These are phyloP conservation scores for Marasmius fiardii DNA, from an alignment of 1,284 basidiomycete species.

Conservation along the genomic window DNA sequence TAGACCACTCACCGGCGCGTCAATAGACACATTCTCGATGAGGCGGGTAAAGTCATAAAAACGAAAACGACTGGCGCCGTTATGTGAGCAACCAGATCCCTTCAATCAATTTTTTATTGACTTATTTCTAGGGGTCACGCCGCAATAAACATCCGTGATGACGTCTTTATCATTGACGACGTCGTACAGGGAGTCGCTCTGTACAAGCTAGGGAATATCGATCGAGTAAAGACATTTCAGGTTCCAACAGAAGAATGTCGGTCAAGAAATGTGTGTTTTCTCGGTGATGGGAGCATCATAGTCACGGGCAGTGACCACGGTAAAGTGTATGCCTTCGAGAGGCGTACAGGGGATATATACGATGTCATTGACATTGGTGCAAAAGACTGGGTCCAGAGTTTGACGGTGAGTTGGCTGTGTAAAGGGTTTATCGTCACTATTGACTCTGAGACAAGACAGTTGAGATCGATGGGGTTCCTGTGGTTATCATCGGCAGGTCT, in stretches of 20 bases:
- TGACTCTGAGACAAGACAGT: neutral
- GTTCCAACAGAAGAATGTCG: neutral
- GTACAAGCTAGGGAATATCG: slow-evolving; percentile 1
- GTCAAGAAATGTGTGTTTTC: slow-evolving; percentile 3
- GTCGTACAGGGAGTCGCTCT: slow-evolving; percentile 5
- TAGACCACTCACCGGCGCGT: neutral
- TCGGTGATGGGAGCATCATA: neutral
- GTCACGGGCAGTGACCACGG: neutral
- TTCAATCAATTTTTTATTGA: neutral
- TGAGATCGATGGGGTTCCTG: neutral
- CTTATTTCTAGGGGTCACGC: slow-evolving; percentile 6
- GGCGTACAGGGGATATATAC: neutral
- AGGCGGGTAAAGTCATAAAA: slow-evolving; percentile 3
- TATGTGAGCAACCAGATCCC: neutral
- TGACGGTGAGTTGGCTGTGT: neutral
- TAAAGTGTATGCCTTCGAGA: neutral
- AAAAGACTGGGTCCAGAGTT: neutral
- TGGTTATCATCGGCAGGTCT: neutral
- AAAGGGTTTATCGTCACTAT: neutral
- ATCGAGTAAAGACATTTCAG: neutral
- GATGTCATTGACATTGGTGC: neutral
- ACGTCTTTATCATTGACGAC: slow-evolving; percentile 6
- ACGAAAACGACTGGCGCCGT: slow-evolving; percentile 1
- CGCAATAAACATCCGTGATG: slow-evolving; percentile 1
- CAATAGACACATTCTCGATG: slow-evolving; percentile 3